Percentiles rank a stretch among this genome's conserved stretches.
phyloP scores from a whole-genome alignment of 805 yeast genomes.

The Sungouiozyma ichnusensis region DNA sequence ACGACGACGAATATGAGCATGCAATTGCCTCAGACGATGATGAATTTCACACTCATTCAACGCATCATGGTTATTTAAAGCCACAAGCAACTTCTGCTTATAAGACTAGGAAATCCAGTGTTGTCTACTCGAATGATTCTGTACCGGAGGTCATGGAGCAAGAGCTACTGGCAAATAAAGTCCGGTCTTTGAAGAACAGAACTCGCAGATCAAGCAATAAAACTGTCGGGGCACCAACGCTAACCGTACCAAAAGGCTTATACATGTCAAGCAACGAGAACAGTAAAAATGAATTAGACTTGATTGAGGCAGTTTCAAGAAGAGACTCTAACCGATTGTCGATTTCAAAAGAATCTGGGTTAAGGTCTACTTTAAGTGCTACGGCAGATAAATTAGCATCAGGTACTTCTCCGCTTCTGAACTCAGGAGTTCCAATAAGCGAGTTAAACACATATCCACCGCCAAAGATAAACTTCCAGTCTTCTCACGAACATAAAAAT shows the following conservation, averaged over 20 bases:
- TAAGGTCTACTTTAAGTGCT: slow-evolving; percentile 22
- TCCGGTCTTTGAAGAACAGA: slow-evolving; percentile 9
- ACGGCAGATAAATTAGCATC: background rate
- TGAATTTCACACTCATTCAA: background rate
- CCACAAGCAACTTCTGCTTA: background rate
- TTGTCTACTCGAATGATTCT: slow-evolving; percentile 18
- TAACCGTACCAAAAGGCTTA: background rate
- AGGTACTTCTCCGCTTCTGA: slow-evolving; percentile 22
- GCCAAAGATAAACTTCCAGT: background rate
- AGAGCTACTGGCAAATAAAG: slow-evolving; percentile 9
- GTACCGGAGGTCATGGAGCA: slow-evolving; percentile 10
- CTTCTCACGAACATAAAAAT: background rate
- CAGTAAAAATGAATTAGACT: slow-evolving; percentile 2
- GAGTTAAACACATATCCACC: background rate
- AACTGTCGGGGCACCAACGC: background rate
- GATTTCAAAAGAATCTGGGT: slow-evolving; percentile 27
- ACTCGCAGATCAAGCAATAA: slow-evolving; percentile 14
- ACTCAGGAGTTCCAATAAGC: slow-evolving; percentile 7
- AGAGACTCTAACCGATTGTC: slow-evolving; percentile 30
- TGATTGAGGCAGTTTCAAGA: slow-evolving; percentile 17
- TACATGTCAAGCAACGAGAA: slow-evolving; percentile 6
- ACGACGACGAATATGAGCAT: slow-evolving; percentile 20
- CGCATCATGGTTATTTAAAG: background rate
- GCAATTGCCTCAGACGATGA: slow-evolving; percentile 3
- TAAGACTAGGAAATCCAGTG: slow-evolving; percentile 18